Evolutionary conservation across 148 eudicot genomes (phyloP), one percentile per base, ranked within the genome.

Genomic region (Talinum fruticosum): DNA sequence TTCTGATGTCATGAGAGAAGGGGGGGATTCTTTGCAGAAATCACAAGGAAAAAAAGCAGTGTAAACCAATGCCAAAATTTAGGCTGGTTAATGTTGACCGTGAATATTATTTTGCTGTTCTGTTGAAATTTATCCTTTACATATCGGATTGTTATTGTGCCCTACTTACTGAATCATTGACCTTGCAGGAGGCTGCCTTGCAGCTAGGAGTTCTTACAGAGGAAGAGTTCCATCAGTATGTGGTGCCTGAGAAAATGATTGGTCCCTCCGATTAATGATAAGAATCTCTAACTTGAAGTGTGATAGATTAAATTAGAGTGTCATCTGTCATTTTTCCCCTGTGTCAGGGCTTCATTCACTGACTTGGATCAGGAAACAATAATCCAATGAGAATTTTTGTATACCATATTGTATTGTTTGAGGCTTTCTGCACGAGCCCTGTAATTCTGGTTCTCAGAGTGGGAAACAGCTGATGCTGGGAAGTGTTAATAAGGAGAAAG

Each of bases 241-340:
- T 96, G 47, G 91, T 96, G 73, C 99, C 97, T 0, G 90, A 91
- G 77, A 93, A 91, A 75, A 96, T 96, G 99, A 96, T 96, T 75
- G 97, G 97, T 80, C 98, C 98, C n/a, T 75, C 92, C 2, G 93
- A 88, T 64, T 91, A 79, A 83, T 19, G 4, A 13, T 24, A 8
- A 59, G 7, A 21, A 5, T 18, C 57, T n/a, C 33, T 66, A 32
- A 35, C 68, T 41, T n/a, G 74, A 16, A 44, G 33, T 54, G 45
- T 61, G 51, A 45, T 77, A 37, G 44, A 72, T 29, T 30, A 44
- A 24, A 45, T 49, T 44, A 23, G 66, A 45, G 72, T 38, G 16
- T 44, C 14, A 24, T 67, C 71, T 21, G 18, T 33, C 71, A 38
- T 28, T 54, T 32, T 45, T 67, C 51, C 36, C 33, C 23, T 53